Base-by-base conservation (phyloP, 2,329 filamentous ascomycete genomes). In the Biscogniauxia sp. region DNA sequence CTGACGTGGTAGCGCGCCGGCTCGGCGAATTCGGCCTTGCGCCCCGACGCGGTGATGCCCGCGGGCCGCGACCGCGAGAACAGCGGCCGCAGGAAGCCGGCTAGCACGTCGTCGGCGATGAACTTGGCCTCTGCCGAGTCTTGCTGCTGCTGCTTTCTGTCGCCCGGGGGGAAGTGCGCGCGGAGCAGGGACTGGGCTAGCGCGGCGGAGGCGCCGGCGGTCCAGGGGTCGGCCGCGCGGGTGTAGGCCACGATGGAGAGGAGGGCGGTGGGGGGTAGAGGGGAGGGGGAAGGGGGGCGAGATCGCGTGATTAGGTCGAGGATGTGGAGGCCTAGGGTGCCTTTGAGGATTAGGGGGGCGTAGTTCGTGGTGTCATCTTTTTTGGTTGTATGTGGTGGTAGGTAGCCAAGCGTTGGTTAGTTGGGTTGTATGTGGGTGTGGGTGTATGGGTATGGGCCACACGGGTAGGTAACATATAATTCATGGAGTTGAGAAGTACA, bases 21-120 rank as follows among this genome's bases (percentile, higher is more conserved):
- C 3, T 79, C 73, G 28, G 74, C 70, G 55, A 80, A 84, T 49
- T 79, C 76, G 25, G 77, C 79, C 69, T 83, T 86, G 32, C 84
- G 81, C 20, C 87, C 86, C 5, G 82, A 78, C 1, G 81, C 74
- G 2, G 87, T 88, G 53, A 90, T 75, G 2, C 77, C 77, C 1
- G 73, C 72, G 5, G 85, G 81, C 20, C 80, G 82, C 17, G 83
- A 79, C 60, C 80, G 81, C 26, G 81, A 80, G 77, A 93, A 93
- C 5, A 91, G 76, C 26, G 88, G 88, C 45, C 87, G 87, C 55
- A 93, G 80, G 69, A 87, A 87, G 68, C 77, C 76, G 63, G 82
- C 79, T 3, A 93, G 82, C 59, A 92, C 78, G 49, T 80, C 76
- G n/a, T 80, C 77, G 19, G 82, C 76, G 65, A 87, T 76, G 65